Evolutionary conservation across 805 yeast genomes (phyloP), one percentile per base, ranked within the genome.

Genomic region (Lipomyces japonicus): DNA sequence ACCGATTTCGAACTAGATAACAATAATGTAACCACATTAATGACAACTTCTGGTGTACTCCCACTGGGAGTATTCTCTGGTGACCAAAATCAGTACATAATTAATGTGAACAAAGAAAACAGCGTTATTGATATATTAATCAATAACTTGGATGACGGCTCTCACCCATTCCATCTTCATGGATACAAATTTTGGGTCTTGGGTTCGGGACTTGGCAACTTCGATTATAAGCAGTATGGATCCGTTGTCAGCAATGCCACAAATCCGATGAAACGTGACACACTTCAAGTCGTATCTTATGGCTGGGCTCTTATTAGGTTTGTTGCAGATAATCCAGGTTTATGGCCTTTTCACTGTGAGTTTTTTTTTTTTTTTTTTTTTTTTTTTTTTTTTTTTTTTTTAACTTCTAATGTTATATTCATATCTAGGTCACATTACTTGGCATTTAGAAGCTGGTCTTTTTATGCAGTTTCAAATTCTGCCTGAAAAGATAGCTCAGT

Each of bases 121-220:
- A 90, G 84, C 63, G 68, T 82, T 50, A 75, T 86, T 32, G 90
- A 86, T 61, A 77, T 86, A 60, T 82, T 83, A 9, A 62, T 86
- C 22, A 86, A 85, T 71, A 86, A 85, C 68, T 68, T 69, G 53
- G 95, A 86, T 67, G 81, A 90, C 12, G 96, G 95, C 65, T 82
- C 77, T 53, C 96, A 90, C 72, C 96, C 97, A 19, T 87, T 89
- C 84, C 97, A 89, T 72, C 74, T 89, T 63, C 97, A 89, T 69
- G 97, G 97, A 49, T 86, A 83, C 67, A 78, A 69, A 44, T 87
- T 88, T 81, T 95, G 90, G 75, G 75, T 84, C 5, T 65, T 87
- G 56, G 83, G 78, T 44, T 61, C 75, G 4, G 86, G 76, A 61
- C 74, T 79, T 60, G 75, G 78, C n/a, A 66, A 74, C 44, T 72